A percentile compares a stretch with the other conserved stretches of the same genome.
These are phyloP conservation scores for Acacia confusa DNA, from an alignment of 306 rosid genomes.

Conservation along the genomic window DNA sequence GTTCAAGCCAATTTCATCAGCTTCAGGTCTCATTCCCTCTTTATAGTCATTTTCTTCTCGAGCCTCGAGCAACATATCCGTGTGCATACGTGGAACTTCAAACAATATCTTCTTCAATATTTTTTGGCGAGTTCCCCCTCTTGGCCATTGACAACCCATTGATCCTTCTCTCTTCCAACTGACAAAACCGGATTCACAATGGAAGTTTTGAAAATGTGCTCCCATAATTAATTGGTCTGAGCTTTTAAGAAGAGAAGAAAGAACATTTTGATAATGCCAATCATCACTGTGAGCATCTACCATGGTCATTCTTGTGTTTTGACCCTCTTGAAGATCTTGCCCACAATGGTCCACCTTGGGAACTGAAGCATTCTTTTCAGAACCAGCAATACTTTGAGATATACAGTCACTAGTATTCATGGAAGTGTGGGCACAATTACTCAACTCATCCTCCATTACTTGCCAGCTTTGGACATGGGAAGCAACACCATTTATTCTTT, in stretches of 20 bases:
- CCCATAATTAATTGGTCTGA: constrained; percentile 58
- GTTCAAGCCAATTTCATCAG: constrained; percentile 60
- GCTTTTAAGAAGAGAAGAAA: constrained; percentile 58
- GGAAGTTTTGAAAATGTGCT: constrained; percentile 40
- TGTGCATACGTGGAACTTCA: constrained; percentile 75
- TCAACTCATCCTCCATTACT: constrained; percentile 67
- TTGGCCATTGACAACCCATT: constrained; percentile 41
- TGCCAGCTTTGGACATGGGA: constrained; percentile 82
- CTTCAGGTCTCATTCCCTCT: constrained; percentile 63
- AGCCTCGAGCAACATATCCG: constrained; percentile 40
- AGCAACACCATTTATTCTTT: constrained; percentile 48
- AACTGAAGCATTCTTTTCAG: constrained; percentile 45
- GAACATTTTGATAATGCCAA: constrained; percentile 64
- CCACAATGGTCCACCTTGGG: constrained; percentile 34
- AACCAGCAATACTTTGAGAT: constrained; percentile 68
- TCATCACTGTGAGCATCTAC: constrained; percentile 47
- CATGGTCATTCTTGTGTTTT: constrained; percentile 47
- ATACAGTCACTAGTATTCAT: constrained; percentile 86
- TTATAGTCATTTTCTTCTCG: constrained; percentile 60
- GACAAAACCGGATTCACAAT: constrained; percentile 54
- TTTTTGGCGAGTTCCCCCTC: constrained; percentile 46
- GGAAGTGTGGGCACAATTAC: constrained; percentile 64
- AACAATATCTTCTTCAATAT: constrained; percentile 70
- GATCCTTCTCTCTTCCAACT: constrained; percentile 56
- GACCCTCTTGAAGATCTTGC: constrained; percentile 42